A percentile compares a stretch with the other conserved stretches of the same genome.
Conservation (phyloP, 1,139 yeast genomes). For the Yamadazyma conglobata region DNA sequence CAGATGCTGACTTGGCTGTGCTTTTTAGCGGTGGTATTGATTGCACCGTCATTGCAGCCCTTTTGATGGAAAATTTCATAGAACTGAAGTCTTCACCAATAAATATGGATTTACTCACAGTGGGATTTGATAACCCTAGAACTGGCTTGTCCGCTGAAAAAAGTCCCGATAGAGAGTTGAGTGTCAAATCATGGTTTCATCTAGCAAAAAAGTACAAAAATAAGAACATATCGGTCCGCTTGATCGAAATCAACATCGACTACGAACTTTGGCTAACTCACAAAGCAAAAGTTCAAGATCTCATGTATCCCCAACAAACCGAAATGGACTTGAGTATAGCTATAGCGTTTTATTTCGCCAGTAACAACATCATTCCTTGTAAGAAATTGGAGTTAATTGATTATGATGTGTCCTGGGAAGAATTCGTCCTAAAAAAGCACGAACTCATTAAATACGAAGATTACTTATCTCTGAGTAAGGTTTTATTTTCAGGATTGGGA, state of each 20-base stretch:
- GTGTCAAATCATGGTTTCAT: slow-evolving; percentile 56
- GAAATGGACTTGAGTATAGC: slow-evolving; percentile 97
- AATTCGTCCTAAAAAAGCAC: slow-evolving; percentile 17
- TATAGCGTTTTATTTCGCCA: slow-evolving; percentile 89
- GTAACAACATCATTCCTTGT: slow-evolving; percentile 41
- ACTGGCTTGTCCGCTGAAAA: slow-evolving; percentile 54
- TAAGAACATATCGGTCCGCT: slow-evolving; percentile 33
- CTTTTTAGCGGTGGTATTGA: slow-evolving; percentile 94
- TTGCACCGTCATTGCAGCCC: slow-evolving; percentile 71
- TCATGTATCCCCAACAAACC: slow-evolving; percentile 81
- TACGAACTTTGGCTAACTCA: slow-evolving; percentile 60
- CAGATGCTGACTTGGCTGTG: slow-evolving; percentile 49
- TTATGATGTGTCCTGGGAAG: slow-evolving; percentile 18
- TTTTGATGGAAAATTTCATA: slow-evolving; percentile 28
- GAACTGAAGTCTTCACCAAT: slow-evolving; percentile 5
- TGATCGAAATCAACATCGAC: slow-evolving; percentile 68
- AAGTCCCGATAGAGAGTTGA: slow-evolving; percentile 83
- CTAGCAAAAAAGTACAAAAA: slow-evolving; percentile 39
- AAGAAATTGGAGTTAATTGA: slow-evolving; percentile 15
- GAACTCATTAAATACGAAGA: slow-evolving; percentile 7
- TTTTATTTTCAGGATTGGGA: slow-evolving; percentile 88
- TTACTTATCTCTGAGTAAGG: slow-evolving; percentile 57
- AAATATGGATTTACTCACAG: slow-evolving; percentile 72
- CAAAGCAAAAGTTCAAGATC: slow-evolving; percentile 49
- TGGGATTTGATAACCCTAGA: slow-evolving; percentile 91